Conservation (phyloP, 805 yeast genomes). For the Millerago galiae region DNA sequence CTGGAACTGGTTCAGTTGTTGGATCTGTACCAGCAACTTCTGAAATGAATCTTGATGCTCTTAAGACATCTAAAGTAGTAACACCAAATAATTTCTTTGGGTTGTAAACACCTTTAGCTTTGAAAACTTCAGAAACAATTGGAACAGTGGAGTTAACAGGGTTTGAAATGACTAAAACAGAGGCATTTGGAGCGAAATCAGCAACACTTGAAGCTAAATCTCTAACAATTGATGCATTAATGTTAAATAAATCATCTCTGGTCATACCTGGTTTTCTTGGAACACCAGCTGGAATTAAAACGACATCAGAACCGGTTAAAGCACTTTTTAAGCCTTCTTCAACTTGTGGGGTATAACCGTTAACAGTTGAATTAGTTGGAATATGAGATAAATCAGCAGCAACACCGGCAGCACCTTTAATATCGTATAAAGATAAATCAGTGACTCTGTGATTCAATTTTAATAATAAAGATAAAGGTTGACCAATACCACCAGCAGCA, state of each 20-base stretch:
- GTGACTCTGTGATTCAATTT: constrained; percentile 87
- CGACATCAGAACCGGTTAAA: constrained; percentile 40
- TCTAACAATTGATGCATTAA: constrained; percentile 75
- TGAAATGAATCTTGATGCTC: constrained; percentile 58
- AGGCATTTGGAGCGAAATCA: constrained; percentile 61
- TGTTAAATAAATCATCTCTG: constrained; percentile 80
- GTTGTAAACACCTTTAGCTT: constrained; percentile 58
- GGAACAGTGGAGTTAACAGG: constrained; percentile 95
- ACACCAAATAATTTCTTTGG: constrained; percentile 79
- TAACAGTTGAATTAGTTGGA: constrained; percentile 85
- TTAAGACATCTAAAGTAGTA: constrained; percentile 79
- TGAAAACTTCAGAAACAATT: constrained; percentile 74
- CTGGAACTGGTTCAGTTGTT: constrained; percentile 48
- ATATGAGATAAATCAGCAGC: constrained; percentile 94
- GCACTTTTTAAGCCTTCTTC: constrained; percentile 43
- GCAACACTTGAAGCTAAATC: constrained; percentile 74
- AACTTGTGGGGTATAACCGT: constrained; percentile 76
- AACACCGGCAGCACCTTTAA: constrained; percentile 92
- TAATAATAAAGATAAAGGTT: constrained; percentile 75
- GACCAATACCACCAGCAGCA: constrained; percentile 95
- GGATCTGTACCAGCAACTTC: constrained; percentile 19
- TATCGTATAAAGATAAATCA: constrained; percentile 78
- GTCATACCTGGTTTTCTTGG: constrained; percentile 96
- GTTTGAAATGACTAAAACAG: constrained; percentile 78
- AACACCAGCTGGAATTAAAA: constrained; percentile 70